These are phyloP conservation scores for Lachancea fermentati DNA, from an alignment of 805 yeast genomes.

Conservation along the genomic window DNA sequence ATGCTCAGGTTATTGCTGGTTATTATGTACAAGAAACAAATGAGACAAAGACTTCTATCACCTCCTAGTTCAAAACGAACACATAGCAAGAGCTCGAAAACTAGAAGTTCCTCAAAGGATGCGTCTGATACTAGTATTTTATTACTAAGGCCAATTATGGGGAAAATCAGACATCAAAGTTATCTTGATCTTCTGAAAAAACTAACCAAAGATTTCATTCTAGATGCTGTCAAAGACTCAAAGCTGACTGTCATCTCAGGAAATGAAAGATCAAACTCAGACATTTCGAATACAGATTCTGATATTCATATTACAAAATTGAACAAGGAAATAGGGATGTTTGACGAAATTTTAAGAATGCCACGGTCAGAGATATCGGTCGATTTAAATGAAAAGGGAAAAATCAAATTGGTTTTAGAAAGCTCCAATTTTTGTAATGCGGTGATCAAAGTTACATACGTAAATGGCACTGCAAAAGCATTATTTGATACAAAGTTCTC, in stretches of 20 bases:
- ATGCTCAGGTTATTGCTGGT: slow-evolving; percentile 34
- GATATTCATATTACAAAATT: slow-evolving; percentile 24
- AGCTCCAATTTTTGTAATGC: slow-evolving; percentile 33
- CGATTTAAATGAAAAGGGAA: slow-evolving; percentile 11
- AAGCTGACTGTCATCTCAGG: not conserved
- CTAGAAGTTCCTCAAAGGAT: slow-evolving; percentile 13
- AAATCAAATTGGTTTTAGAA: slow-evolving; percentile 16
- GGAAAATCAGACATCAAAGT: slow-evolving; percentile 30
- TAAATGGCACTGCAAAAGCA: slow-evolving; percentile 4
- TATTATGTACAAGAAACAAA: slow-evolving; percentile 36
- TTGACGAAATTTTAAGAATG: slow-evolving; percentile 18
- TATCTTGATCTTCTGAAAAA: slow-evolving; percentile 25
- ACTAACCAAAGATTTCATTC: slow-evolving; percentile 22
- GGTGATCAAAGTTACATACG: slow-evolving; percentile 19
- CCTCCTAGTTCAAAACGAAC: slow-evolving; percentile 8
- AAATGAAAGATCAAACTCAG: not conserved
- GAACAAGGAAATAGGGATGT: slow-evolving; percentile 22
- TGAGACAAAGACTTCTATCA: slow-evolving; percentile 22
- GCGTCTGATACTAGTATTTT: slow-evolving; percentile 10
- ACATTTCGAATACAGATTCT: not conserved
- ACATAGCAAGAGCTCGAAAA: slow-evolving; percentile 4
- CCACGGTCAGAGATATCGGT: slow-evolving; percentile 21
- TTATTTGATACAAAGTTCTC: slow-evolving; percentile 27
- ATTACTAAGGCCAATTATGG: slow-evolving; percentile 29
- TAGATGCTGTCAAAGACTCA: slow-evolving; percentile 19